Percentiles rank a stretch among this genome's conserved stretches.
Evolutionary conservation across 306 rosid genomes (phyloP).

Genomic region (Trifolium repens): DNA sequence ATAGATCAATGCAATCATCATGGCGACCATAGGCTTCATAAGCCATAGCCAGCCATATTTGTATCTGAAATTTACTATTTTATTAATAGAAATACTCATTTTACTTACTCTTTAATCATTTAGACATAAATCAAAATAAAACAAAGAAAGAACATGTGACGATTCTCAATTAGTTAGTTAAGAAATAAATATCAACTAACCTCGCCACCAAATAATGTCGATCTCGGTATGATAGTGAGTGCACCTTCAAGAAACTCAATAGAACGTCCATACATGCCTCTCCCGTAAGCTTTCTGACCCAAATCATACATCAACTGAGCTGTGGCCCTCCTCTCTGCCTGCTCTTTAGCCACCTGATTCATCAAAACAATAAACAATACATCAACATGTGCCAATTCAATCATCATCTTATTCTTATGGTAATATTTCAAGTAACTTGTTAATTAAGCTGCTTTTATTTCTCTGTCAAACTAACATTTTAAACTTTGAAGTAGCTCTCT

Average conservation of each 20-base stretch:
- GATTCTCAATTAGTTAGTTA: constrained; percentile 15
- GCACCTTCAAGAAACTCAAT: constrained; percentile 94
- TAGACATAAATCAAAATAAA: background rate
- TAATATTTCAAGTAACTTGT: too few relatives aligned
- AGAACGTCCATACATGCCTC: constrained; percentile 89
- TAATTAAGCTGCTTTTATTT: too few relatives aligned
- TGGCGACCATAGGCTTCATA: constrained; percentile 93
- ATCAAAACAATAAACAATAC: constrained; percentile 34
- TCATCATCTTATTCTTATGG: background rate
- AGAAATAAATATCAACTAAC: constrained; percentile 59
- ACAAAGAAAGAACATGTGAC: background rate
- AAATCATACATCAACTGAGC: constrained; percentile 93
- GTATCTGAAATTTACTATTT: constrained; percentile 62
- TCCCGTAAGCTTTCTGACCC: constrained; percentile 95
- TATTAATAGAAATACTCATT: background rate
- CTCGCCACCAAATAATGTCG: constrained; percentile 96
- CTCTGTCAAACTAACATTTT: too few relatives aligned
- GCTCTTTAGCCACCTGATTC: constrained; percentile 89
- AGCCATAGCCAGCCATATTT: constrained; percentile 99
- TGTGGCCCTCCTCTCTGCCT: constrained; percentile 89
- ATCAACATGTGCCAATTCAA: background rate
- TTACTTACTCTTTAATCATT: background rate
- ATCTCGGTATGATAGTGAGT: constrained; percentile 81
- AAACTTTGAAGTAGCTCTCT: too few relatives aligned
- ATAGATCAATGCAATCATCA: constrained; percentile 80